These are phyloP conservation scores for Candida sojae DNA, from an alignment of 1,139 yeast species.

Conservation along the genomic window DNA sequence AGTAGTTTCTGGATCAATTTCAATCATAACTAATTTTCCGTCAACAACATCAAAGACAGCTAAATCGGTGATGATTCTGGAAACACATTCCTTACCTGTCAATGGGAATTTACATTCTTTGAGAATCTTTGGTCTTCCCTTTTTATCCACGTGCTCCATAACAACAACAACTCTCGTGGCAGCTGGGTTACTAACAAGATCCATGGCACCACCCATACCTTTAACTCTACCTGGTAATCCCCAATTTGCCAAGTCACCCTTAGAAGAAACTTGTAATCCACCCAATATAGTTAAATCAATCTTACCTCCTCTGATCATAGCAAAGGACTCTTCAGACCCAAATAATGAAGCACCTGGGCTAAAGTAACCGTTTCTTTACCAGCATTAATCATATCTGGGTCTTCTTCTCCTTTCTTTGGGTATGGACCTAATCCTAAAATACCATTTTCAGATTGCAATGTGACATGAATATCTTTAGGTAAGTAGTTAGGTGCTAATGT, in stretches of 20 bases:
- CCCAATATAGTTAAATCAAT: slow-evolving; percentile 48
- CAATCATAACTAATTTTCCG: slow-evolving; percentile 37
- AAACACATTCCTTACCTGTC: slow-evolving; percentile 48
- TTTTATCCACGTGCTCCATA: slow-evolving; percentile 50
- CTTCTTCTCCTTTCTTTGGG: slow-evolving; percentile 45
- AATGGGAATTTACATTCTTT: slow-evolving; percentile 45
- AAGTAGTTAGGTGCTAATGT: slow-evolving; percentile 48
- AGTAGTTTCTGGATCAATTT: slow-evolving; percentile 37
- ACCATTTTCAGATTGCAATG: slow-evolving; percentile 52
- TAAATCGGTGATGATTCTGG: slow-evolving; percentile 48
- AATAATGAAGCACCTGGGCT: slow-evolving; percentile 47
- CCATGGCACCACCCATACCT: slow-evolving; percentile 64
- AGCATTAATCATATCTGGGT: slow-evolving; percentile 51
- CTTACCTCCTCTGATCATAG: slow-evolving; percentile 51
- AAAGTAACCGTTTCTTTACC: slow-evolving; percentile 55
- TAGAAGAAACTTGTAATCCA: slow-evolving; percentile 49
- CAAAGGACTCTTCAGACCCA: slow-evolving; percentile 53
- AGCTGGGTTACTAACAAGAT: slow-evolving; percentile 48
- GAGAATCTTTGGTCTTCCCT: slow-evolving; percentile 49
- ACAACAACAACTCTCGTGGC: slow-evolving; percentile 49
- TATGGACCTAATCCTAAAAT: slow-evolving; percentile 51
- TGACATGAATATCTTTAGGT: slow-evolving; percentile 36
- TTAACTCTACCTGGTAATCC: slow-evolving; percentile 51
- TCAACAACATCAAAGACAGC: slow-evolving; percentile 50
- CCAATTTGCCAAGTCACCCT: slow-evolving; percentile 56